Base-by-base conservation (phyloP, 306 rosid species). In the Gastrolobium villosum region DNA sequence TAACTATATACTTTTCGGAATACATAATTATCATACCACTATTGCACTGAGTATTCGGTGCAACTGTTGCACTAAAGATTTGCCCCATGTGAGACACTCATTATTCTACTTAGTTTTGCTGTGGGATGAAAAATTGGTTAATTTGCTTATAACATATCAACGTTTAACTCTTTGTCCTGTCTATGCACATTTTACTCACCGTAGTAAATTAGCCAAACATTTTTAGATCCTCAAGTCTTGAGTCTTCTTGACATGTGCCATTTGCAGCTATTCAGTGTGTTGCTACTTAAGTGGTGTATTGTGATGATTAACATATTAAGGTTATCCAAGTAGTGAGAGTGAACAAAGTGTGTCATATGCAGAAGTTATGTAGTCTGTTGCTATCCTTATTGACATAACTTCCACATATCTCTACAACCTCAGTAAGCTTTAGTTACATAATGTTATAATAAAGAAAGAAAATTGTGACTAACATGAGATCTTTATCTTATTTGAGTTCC, bases 191-290 rank as follows among this genome's bases (percentile, higher is more conserved):
- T 4, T 37, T 44, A 50, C 49, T 3, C 35, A 20, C 43, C 14
- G 5, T 37, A 26, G 10, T 62, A 63, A 74, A 52, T 55, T 55
- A 28, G 68, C 59, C 34, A 36, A 67, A 67, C 0, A 10, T 6
- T 39, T 30, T 45, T 55, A n/a, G 10, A 57, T 72, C 43, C 7
- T 15, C 8, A 31, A 45, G 36, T 53, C 65, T 74, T 35, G 34
- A 30, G 26, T 53, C 54, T 71, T 69, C 71, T n/a, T n/a, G n/a
- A 44, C 13, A 3, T 49, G 35, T 67, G 34, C 13, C 15, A 31
- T 55, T 55, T 56, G 41, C 35, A 26, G 75, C 36, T 55, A 36
- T 40, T 77, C 15, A 69, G 39, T 54, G 79, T 50, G 67, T 62
- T 48, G 40, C 44, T 46, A 32, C 66, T 59, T 57, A 50, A 30